These are phyloP conservation scores for Boletus subcaerulescens DNA, from an alignment of 768 basidiomycete species.

Conservation along the genomic window DNA sequence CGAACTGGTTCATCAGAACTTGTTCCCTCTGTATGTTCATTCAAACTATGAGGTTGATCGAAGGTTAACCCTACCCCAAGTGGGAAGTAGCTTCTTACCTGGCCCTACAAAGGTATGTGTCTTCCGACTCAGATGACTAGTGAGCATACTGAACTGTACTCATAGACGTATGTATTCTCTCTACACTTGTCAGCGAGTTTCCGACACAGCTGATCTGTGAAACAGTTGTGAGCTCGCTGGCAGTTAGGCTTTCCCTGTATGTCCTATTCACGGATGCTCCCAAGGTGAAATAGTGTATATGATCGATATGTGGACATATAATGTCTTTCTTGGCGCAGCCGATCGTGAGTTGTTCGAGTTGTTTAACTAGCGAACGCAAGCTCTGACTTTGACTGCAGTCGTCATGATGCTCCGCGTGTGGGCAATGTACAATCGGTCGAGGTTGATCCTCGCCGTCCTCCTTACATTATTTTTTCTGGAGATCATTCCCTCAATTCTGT, in stretches of 20 bases:
- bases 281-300: not conserved
- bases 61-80: not conserved
- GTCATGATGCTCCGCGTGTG: not conserved
- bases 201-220: not conserved
- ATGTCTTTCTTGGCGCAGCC: not conserved
- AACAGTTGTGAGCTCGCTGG: conserved; percentile 1
- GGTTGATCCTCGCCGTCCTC: not conserved
- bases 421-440: too few species aligned
- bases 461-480: not conserved
- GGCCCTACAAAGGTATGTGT: not conserved
- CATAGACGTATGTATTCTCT: not conserved
- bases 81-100: not conserved
- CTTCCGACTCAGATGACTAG: too few species aligned
- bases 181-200: too few species aligned
- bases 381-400: not conserved
- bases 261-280: not conserved
- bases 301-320: too few species aligned
- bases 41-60: not conserved
- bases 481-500: not conserved
- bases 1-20: not conserved
- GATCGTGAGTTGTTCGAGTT: conserved; percentile 2
- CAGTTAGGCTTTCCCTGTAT: too few species aligned
- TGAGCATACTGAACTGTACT: not conserved
- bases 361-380: not conserved
- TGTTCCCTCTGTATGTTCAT: not conserved